Base-by-base conservation (phyloP, 345 rosid genomes). In the Firmiana major region DNA sequence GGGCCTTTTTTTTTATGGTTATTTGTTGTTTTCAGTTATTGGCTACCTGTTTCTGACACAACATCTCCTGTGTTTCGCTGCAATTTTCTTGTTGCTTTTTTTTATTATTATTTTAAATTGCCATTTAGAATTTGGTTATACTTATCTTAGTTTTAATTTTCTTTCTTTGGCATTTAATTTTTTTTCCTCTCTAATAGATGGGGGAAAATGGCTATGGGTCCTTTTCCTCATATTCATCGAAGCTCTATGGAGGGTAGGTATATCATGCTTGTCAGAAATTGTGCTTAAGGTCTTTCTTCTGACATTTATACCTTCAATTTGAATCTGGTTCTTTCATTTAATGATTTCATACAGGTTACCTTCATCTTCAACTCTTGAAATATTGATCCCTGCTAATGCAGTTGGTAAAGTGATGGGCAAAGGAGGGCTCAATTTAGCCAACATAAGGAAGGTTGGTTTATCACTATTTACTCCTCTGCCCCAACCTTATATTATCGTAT, bases 361-460 rank as follows among this genome's bases (percentile, higher is more conserved):
- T 75, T 62, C 90, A 42, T 78, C 90, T 45, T 86, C 93, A 24
- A 81, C 88, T 38, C 77, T 89, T 71, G 99, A 96, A 82, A 86
- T 93, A 78, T 76, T 92, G 85, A 84, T 96, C 79, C 99, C 99
- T 74, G 87, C 92, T 51, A 86, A 84, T 87, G 94, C 99, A 31
- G 90, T 93, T 13, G 87, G 95, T 79, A 96, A 91, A 88, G 99
- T 96, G 63, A 77, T 96, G 79, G 99, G 99, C 63, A 96, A 87
- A 90, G 94, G 90, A 74, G 99, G 99, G 73, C 85, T 91, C 63
- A 96, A 96, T 83, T 82, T 96, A 81, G 86, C 90, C 77, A 96
- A 93, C 83, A 91, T 96, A 65, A 88, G 93, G 77, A 90, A 91
- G 97, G 99, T 96, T 77, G 73, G 83, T 79, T 77, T 46, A 73